Conservation (phyloP, 768 basidiomycete species). For the Mycena leptocephala region DNA sequence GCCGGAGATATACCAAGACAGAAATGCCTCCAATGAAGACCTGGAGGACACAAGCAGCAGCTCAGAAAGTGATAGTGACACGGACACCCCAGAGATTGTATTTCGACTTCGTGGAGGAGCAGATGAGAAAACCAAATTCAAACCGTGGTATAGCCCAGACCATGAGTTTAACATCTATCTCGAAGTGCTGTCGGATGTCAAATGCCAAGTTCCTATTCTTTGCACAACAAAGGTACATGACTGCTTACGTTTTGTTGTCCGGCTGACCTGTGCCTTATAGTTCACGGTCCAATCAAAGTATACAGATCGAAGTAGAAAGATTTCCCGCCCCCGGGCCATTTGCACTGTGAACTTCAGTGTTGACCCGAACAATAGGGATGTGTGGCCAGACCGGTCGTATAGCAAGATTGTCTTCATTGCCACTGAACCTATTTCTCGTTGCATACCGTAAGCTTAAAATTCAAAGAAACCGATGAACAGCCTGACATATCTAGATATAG, state of each 20-base stretch:
- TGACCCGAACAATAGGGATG: background rate
- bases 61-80: too few relatives aligned
- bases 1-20: too few relatives aligned
- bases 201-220: background rate
- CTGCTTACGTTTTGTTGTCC: background rate
- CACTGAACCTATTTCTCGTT: background rate
- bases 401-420: conserved; percentile 6
- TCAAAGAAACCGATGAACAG: background rate
- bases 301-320: background rate
- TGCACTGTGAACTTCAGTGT: background rate
- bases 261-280: background rate
- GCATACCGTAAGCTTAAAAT: background rate
- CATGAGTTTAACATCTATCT: background rate
- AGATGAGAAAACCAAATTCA: too few relatives aligned
- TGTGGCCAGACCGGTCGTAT: background rate
- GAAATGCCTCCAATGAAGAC: too few relatives aligned
- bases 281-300: background rate
- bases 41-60: too few relatives aligned
- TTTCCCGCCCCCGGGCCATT: background rate
- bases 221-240: background rate
- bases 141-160: too few relatives aligned
- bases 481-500: background rate
- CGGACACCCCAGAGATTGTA: too few relatives aligned
- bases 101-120: too few relatives aligned
- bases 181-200: background rate